Evolutionary conservation across 805 yeast genomes (phyloP).

Genomic region (Wickerhamiella siamensis): DNA sequence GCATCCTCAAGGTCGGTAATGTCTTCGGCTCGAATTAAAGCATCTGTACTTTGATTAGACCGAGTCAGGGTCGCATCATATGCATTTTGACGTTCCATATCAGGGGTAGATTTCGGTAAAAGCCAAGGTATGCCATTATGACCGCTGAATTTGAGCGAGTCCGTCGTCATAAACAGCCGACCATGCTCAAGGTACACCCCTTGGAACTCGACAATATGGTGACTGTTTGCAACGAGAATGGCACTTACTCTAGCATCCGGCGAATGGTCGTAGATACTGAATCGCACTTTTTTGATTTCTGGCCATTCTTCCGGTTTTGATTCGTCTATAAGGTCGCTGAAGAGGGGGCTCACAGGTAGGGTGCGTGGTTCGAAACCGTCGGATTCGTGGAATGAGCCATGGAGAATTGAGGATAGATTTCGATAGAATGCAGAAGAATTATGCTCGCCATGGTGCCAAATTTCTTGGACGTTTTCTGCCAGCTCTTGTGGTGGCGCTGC

Average conservation of each 20-base stretch:
- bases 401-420: constrained; percentile 6
- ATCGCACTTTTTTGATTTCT: constrained; percentile 3
- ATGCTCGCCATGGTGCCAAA: constrained; percentile 3
- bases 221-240: neutral
- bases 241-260: neutral
- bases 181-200: constrained; percentile 29
- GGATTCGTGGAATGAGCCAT: constrained; percentile 3
- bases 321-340: neutral
- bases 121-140: constrained; percentile 26
- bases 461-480: neutral
- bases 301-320: constrained; percentile 1
- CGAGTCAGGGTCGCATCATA: constrained; percentile 24
- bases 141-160: constrained; percentile 24
- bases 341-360: neutral
- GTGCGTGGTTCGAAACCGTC: neutral
- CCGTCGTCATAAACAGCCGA: constrained; percentile 19
- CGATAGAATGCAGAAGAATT: constrained; percentile 1
- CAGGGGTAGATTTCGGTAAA: constrained; percentile 46
- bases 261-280: constrained; percentile 9
- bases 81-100: constrained; percentile 31
- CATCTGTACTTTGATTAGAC: constrained; percentile 8
- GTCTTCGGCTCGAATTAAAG: constrained; percentile 38
- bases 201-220: neutral
- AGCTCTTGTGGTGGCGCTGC: neutral
- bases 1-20: constrained; percentile 42